A percentile compares a stretch with the other conserved stretches of the same genome.
Conservation (phyloP, 169 alveolate species). For the Perkinsus chesapeaki region DNA sequence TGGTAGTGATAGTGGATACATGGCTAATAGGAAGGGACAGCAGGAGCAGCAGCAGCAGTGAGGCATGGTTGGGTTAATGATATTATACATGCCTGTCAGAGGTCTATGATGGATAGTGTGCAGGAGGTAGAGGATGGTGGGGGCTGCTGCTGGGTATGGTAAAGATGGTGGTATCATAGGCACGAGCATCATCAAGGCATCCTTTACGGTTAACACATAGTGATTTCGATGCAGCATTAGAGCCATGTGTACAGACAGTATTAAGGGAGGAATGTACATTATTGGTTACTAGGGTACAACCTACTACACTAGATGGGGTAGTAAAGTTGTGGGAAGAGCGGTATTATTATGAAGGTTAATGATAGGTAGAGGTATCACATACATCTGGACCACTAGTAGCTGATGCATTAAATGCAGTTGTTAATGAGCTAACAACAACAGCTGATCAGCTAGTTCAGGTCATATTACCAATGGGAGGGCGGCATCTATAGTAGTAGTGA, state of each 20-base stretch:
- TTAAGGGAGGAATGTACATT: neutral
- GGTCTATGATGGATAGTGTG: neutral
- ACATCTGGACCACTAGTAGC: neutral
- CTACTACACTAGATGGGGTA: neutral
- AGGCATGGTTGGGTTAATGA: neutral
- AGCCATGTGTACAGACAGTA: neutral
- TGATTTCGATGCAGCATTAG: neutral
- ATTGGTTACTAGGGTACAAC: neutral
- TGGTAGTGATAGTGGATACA: too few relatives aligned
- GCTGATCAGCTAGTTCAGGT: neutral
- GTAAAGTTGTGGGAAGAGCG: neutral
- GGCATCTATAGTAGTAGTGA: neutral
- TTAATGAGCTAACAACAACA: neutral
- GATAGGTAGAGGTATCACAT: neutral
- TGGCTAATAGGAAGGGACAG: too few relatives aligned
- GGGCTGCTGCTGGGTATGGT: too few relatives aligned
- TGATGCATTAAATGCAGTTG: neutral
- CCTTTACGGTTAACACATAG: neutral
- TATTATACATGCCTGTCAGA: neutral
- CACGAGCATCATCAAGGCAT: neutral
- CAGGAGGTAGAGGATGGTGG: neutral
- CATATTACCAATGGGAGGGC: too few relatives aligned
- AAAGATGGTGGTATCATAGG: too few relatives aligned
- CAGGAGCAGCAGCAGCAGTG: too few relatives aligned
- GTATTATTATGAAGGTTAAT: neutral